A percentile compares a stretch with the other conserved stretches of the same genome.
Conservation (phyloP, 768 basidiomycete genomes). For the Stropharia rugosoannulata region DNA sequence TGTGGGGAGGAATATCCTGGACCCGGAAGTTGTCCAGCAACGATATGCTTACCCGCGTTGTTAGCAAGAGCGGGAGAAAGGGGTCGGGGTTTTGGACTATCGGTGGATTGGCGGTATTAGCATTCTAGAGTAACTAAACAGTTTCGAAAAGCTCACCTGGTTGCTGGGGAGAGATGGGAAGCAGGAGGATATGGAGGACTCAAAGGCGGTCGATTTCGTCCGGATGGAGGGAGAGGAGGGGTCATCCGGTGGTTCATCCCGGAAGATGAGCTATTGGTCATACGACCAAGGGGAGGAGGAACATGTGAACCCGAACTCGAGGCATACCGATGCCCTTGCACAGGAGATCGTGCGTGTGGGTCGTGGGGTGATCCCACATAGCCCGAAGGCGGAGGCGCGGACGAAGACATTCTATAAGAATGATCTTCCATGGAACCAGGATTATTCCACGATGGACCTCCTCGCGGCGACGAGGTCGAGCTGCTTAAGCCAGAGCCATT, state of each 20-base stretch:
- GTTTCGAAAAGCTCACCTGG: constrained; percentile 15
- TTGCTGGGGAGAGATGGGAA: constrained; percentile 21
- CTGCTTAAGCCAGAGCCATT: constrained; percentile 18
- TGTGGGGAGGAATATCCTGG: constrained; percentile 21
- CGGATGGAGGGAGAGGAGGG: constrained; percentile 22
- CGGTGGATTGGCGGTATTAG: constrained; percentile 2
- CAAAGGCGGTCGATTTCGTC: constrained; percentile 24
- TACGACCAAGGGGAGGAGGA: constrained; percentile 21
- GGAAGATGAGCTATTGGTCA: constrained; percentile 25
- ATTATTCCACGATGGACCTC: constrained; percentile 27
- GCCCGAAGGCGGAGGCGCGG: constrained; percentile 27
- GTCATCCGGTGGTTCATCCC: constrained; percentile 19
- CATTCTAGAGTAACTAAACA: background rate
- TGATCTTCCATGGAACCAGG: constrained; percentile 27
- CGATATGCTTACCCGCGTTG: constrained; percentile 16
- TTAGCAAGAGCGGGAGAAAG: constrained; percentile 25
- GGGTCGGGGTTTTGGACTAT: constrained; percentile 31
- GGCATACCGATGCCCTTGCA: constrained; percentile 36
- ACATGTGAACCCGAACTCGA: constrained; percentile 16
- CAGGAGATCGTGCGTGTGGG: constrained; percentile 37
- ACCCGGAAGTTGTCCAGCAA: constrained; percentile 17
- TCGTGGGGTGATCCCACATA: constrained; percentile 29
- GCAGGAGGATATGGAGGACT: constrained; percentile 21
- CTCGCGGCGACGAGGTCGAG: constrained; percentile 31
- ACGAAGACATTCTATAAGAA: constrained; percentile 29